phyloP scores from a whole-genome alignment of 1,284 basidiomycete species.

The Tausonia pullulans region DNA sequence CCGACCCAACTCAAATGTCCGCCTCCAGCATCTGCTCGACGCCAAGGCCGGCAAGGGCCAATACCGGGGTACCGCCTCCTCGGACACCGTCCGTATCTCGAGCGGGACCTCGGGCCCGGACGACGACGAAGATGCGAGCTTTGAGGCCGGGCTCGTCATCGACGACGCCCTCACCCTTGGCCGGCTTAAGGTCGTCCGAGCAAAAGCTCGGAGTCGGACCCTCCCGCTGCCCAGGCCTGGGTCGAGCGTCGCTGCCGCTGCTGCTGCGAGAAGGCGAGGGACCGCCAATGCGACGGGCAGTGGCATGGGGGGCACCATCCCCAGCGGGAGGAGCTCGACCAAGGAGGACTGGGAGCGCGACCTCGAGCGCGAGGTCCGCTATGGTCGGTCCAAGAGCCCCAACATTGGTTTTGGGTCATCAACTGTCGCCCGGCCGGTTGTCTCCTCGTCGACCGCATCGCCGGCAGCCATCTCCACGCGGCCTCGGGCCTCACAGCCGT shows the following conservation, averaged over 20 bases:
- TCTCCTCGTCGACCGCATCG: neutral
- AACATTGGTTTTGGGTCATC: neutral
- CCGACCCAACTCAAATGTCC: slow-evolving; percentile 1
- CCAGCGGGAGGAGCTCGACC: neutral
- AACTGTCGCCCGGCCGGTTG: neutral
- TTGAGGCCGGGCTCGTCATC: slow-evolving; percentile 9
- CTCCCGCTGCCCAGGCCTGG: slow-evolving; percentile 4
- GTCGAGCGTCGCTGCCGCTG: neutral
- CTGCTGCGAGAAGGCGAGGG: neutral
- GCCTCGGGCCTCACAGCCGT: neutral
- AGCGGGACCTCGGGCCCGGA: neutral
- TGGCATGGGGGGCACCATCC: neutral
- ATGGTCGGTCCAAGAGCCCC: slow-evolving; percentile 10
- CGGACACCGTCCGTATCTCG: slow-evolving; percentile 8
- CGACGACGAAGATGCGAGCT: slow-evolving; percentile 2
- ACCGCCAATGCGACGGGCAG: neutral
- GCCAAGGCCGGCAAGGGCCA: neutral
- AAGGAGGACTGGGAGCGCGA: slow-evolving; percentile 10
- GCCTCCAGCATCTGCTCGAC: slow-evolving; percentile 6
- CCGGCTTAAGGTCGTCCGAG: neutral
- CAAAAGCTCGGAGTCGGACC: slow-evolving; percentile 7
- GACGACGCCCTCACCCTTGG: slow-evolving; percentile 7
- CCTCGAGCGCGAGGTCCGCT: slow-evolving; percentile 6
- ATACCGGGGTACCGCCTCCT: neutral
- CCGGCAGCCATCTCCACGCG: neutral